Base-by-base conservation (phyloP, 768 basidiomycete species). In the Lenzites betulinus region DNA sequence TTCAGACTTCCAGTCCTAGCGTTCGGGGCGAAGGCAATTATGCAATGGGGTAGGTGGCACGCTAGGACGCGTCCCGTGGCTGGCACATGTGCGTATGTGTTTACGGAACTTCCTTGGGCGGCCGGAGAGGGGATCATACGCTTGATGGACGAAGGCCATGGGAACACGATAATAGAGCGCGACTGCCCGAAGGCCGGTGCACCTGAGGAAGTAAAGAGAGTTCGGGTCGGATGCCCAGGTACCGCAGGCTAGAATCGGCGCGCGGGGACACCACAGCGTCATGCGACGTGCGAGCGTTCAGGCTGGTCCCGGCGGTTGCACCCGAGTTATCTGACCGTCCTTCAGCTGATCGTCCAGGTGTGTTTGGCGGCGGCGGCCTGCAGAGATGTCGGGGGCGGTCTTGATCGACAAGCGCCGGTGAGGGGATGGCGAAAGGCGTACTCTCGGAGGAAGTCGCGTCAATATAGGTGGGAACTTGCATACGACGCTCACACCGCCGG, bases 391-490 rank as follows among this genome's bases (percentile, higher is more conserved):
- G 26, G 50, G 35, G 22, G 50, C 18, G 39, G 51, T 28, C 23
- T 41, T 11, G n/a, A 28, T 26, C 36, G 25, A 53, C 36, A 22
- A 39, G 38, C 11, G 44, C 22, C 22, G 25, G 22, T 46, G 44
- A 25, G 42, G 50, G 28, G 36, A 30, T n/a, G n/a, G 59, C 8
- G 33, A 28, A 33, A 33, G 22, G 18, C 15, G 47, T n/a, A 35
- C 7, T 62, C 7, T 62, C 61, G 61, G 61, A 42, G 23, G 55
- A 62, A 42, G 43, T 62, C 61, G 61, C 61, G 61, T 58, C 55
- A 48, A 49, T 28, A 58, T 54, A 38, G 51, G 39, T 62, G 61
- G 20, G 51, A 58, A 18, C 2, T 42, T 15, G 4, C 20, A 16
- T 13, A 8, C 26, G 18, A 7, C 26, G 18, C 41, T 30, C 41